Percentiles rank a stretch among this genome's conserved stretches.
phyloP scores from a whole-genome alignment of 2,329 filamentous ascomycete species.

The Arthrobotrys entomopaga region DNA sequence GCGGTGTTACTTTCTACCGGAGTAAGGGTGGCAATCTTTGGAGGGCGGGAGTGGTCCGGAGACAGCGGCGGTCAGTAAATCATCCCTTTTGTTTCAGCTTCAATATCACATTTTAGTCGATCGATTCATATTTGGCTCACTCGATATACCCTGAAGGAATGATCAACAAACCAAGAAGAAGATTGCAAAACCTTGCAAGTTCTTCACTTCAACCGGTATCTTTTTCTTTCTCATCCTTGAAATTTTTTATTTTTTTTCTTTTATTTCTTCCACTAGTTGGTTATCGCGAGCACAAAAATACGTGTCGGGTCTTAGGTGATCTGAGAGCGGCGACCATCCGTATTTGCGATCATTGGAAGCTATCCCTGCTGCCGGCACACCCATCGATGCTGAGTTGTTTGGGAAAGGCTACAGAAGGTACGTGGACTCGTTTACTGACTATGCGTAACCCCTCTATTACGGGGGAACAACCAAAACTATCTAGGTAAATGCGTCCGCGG shows the following conservation, averaged over 20 bases:
- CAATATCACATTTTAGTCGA: conserved; percentile 40
- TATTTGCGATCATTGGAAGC: conserved; percentile 52
- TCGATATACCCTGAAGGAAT: conserved; percentile 53
- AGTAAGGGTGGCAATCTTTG: conserved; percentile 90
- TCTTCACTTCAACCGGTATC: conserved; percentile 69
- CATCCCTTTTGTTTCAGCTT: conserved; percentile 16
- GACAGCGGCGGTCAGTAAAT: conserved; percentile 68
- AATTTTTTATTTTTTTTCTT: conserved; percentile 42
- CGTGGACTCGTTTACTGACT: conserved; percentile 65
- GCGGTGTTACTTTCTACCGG: conserved; percentile 82
- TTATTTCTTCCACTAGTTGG: conserved; percentile 59
- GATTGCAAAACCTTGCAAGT: conserved; percentile 77
- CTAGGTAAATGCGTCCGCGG: conserved; percentile 87
- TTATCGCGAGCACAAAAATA: conserved; percentile 60
- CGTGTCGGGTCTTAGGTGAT: conserved; percentile 55
- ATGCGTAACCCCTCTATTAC: conserved; percentile 39
- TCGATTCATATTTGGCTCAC: conserved; percentile 39
- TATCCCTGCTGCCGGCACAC: conserved; percentile 51
- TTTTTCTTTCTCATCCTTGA: conserved; percentile 60
- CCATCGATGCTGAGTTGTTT: conserved; percentile 54
- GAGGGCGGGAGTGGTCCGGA: conserved; percentile 77
- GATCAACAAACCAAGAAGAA: conserved; percentile 67
- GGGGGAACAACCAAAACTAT: conserved; percentile 54
- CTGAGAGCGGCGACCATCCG: conserved; percentile 52
- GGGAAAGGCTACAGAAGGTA: conserved; percentile 62